These are phyloP conservation scores for Phlebiopsis gigantea DNA, from an alignment of 768 basidiomycete species.

Conservation along the genomic window DNA sequence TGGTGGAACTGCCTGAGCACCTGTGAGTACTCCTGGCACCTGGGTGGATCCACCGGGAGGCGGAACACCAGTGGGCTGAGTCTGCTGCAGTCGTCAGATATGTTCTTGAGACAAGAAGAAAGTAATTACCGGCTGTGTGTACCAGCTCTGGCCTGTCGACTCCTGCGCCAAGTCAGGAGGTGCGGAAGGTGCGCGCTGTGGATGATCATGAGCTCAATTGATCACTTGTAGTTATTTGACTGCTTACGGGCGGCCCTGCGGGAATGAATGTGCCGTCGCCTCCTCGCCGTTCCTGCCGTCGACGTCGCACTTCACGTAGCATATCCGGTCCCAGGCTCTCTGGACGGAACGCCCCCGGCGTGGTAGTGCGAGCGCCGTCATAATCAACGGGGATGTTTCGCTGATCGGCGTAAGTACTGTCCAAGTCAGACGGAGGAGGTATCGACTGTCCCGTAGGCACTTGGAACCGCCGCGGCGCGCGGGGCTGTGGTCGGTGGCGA, in stretches of 20 bases:
- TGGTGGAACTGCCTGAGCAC: not conserved
- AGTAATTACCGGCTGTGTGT: conserved; percentile 1
- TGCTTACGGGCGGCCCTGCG: not conserved
- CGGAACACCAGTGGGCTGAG: not conserved
- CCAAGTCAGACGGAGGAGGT: not conserved
- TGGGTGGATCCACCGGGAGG: conserved; percentile 1
- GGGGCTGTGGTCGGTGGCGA: not conserved
- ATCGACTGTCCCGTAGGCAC: not conserved
- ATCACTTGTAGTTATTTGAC: not conserved
- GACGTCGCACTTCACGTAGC: conserved; percentile 4
- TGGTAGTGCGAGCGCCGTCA: not conserved
- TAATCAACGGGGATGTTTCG: not conserved
- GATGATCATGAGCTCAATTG: not conserved
- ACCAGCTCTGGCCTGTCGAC: conserved; percentile 1
- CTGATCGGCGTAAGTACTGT: not conserved
- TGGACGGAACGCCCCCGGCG: not conserved
- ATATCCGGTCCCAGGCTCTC: conserved; percentile 7
- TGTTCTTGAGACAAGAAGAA: not conserved
- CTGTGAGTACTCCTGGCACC: not conserved
- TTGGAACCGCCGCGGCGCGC: not conserved
- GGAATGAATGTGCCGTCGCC: not conserved
- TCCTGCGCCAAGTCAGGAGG: conserved; percentile 8
- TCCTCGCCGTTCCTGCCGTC: not conserved
- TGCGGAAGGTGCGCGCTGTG: conserved; percentile 12
- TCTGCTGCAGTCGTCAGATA: not conserved